Base-by-base conservation (phyloP, 768 basidiomycete species). In the Rhodotorula diobovata region DNA sequence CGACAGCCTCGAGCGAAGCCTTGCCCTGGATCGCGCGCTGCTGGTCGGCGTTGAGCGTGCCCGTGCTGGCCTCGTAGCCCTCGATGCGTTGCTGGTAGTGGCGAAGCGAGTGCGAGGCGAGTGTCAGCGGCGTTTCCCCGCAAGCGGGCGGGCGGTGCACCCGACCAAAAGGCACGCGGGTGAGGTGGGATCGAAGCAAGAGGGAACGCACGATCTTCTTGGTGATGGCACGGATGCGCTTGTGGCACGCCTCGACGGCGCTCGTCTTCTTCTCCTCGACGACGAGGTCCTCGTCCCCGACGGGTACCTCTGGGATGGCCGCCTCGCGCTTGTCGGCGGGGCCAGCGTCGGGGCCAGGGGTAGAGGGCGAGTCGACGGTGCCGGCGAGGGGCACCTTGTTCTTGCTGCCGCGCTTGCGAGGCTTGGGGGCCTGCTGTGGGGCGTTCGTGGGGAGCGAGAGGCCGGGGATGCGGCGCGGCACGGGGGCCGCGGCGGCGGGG, bases 21-120 rank as follows among this genome's bases (percentile, higher is more conserved):
- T 76, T 73, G 39, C 67, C 63, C 39, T 72, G 67, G 50, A 79
- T 63, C 3, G 77, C 76, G 39, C 71, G 70, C 28, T 73, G 67
- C 68, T 79, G 78, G 60, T 79, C 78, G n/a, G 71, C 70, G 66
- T 79, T 79, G 51, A 79, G 73, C 18, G 69, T 63, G 10, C 66
- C 65, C 11, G 66, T 66, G 51, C 69, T 54, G 35, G 50, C 68
- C 56, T 76, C 72, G 72, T 79, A 79, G 18, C 63, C 55, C 30
- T 71, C 68, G 62, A 79, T 70, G 28, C 77, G 77, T 76, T 78
- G 76, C 78, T 79, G 55, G n/a, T n/a, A n/a, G n/a, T 4, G 4
- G 14, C 6, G 50, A 39, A 10, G 43, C 37, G 30, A 28, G 58
- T 41, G n/a, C 14, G 10, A 30, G n/a, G n/a, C n/a, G n/a, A n/a